These are phyloP conservation scores for Chrysopogon serrulatus DNA, from an alignment of 176 grass and related monocot genomes.

Conservation along the genomic window DNA sequence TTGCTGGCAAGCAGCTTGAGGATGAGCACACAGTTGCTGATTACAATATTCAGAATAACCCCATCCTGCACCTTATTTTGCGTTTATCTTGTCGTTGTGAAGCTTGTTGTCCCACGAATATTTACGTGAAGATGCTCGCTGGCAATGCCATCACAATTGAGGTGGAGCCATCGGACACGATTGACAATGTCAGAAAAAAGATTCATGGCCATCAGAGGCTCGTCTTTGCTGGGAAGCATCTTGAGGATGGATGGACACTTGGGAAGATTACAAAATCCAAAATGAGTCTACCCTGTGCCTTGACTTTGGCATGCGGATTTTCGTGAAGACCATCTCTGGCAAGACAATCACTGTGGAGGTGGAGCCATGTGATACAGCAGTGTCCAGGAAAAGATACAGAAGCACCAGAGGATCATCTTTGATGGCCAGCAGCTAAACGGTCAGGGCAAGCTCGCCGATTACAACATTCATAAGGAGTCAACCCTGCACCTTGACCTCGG, in stretches of 20 bases:
- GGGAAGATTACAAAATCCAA: not conserved
- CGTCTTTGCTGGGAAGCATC: not conserved
- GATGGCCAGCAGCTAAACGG: not conserved
- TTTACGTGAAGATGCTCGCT: not conserved
- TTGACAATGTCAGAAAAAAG: not conserved
- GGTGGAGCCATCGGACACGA: not conserved
- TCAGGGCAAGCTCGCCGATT: not conserved
- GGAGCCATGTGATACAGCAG: not conserved
- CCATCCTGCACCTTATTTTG: not conserved
- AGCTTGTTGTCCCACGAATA: too few relatives aligned
- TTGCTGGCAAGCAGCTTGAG: not conserved
- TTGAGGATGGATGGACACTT: not conserved
- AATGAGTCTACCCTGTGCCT: not conserved
- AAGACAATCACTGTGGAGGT: not conserved
- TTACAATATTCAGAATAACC: not conserved
- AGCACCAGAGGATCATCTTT: not conserved
- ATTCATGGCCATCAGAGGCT: not conserved
- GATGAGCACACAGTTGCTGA: not conserved
- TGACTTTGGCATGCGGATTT: not conserved
- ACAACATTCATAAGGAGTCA: not conserved
- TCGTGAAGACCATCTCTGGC: not conserved
- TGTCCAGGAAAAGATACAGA: not conserved
- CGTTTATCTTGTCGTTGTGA: too few relatives aligned
- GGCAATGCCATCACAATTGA: not conserved
- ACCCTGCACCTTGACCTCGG: not conserved